Conservation (phyloP, 768 basidiomycete species). For the Pulveroboletus sp. region DNA sequence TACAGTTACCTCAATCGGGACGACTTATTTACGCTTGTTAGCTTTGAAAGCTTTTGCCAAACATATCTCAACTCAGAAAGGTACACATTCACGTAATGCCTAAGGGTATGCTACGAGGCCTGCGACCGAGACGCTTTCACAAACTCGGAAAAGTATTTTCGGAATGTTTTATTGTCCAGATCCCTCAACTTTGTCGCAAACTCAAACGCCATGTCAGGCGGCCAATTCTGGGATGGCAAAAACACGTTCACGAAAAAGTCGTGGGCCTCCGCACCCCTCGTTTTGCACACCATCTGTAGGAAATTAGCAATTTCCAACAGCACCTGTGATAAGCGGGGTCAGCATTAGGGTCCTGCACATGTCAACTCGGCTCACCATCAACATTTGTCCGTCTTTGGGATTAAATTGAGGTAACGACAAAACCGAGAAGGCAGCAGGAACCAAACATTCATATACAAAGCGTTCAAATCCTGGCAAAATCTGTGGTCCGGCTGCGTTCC, state of each 20-base stretch:
- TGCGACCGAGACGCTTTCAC: conserved; percentile 65
- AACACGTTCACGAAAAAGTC: conserved; percentile 75
- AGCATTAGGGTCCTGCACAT: background rate
- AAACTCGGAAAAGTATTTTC: conserved; percentile 85
- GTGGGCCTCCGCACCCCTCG: conserved; percentile 77
- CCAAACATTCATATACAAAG: conserved; percentile 82
- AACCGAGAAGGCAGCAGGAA: conserved; percentile 80
- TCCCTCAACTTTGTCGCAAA: conserved; percentile 74
- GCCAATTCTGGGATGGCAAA: conserved; percentile 88
- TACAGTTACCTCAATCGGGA: conserved; percentile 11
- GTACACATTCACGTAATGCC: conserved; percentile 5
- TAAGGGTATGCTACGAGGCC: conserved; percentile 43
- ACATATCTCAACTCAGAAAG: conserved; percentile 12
- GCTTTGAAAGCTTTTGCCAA: conserved; percentile 32
- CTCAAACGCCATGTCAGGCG: conserved; percentile 68
- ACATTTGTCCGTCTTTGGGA: conserved; percentile 81
- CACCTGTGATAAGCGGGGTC: conserved; percentile 47
- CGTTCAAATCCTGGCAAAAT: conserved; percentile 86
- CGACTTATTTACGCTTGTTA: conserved; percentile 33
- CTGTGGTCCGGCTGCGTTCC: conserved; percentile 32
- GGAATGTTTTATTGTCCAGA: conserved; percentile 70
- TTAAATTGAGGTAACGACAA: conserved; percentile 79
- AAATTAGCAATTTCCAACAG: conserved; percentile 86
- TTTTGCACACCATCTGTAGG: conserved; percentile 72
- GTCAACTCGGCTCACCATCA: conserved; percentile 53